Evolutionary conservation across 352 stramenopile species (phyloP), one percentile per base, ranked within the genome.

Genomic region (Pythium apleroticum): DNA sequence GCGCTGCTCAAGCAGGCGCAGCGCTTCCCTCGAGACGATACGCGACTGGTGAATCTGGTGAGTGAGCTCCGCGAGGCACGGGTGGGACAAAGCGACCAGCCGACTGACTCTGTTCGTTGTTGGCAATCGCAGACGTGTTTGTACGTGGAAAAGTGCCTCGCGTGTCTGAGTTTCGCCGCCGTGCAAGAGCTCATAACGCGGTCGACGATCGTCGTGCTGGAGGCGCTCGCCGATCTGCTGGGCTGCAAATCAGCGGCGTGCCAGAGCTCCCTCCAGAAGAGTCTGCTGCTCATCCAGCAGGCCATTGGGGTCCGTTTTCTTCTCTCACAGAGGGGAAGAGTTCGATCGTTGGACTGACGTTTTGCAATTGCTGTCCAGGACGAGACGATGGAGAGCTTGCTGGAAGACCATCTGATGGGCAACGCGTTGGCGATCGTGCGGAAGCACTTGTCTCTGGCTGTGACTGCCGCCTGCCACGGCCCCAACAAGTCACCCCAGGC

Each of bases 131-230:
- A 89, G 80, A 77, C 77, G 0, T 81, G 72, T 20, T 56, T 87
- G 49, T 89, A 89, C 48, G 71, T 86, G 1, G 80, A 87, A 37
- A 89, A 87, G 55, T 84, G 77, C n/a, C 60, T 87, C 41, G 24
- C n/a, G 10, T 76, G 69, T n/a, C 69, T 83, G 62, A 76, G 68
- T 35, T 66, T 71, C 0, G 27, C 55, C 0, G 72, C 77, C 9
- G 63, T 78, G 52, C 35, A 66, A 1, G 58, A 73, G 33, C 70
- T 89, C 10, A 37, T 72, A 4, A 31, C 63, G 8, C 64, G 63
- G 8, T 65, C 60, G 2, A 53, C 69, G 6, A n/a, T 25, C n/a
- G 11, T 67, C 17, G 64, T 84, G 14, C 57, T 77, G 9, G 62
- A 69, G 10, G 52, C 71, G 0, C 65, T 82, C 12, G 68, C 72